Conservation (phyloP, 352 stramenopile species). For the Sclerospora graminicola region DNA sequence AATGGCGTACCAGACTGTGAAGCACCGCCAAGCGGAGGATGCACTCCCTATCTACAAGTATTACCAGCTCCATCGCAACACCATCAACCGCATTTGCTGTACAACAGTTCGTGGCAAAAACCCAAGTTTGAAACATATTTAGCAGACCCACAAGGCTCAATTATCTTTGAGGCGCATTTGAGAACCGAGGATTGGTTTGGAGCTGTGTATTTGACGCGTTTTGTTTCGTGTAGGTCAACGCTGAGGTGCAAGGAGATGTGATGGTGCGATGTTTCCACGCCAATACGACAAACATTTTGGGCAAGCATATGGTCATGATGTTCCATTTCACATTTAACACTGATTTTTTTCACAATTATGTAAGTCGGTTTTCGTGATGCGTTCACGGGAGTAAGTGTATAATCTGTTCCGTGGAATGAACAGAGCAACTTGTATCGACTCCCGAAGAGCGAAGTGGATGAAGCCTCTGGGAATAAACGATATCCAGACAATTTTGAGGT, state of each 20-base stretch:
- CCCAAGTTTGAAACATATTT: conserved; percentile 53
- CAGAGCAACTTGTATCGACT: conserved; percentile 40
- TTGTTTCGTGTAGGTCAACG: conserved; percentile 37
- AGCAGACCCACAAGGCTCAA: conserved; percentile 33
- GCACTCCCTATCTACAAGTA: conserved; percentile 56
- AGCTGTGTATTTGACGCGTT: neutral
- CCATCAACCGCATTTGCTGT: conserved; percentile 39
- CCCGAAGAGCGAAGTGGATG: conserved; percentile 50
- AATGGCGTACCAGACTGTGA: conserved; percentile 76
- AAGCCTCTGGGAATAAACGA: conserved; percentile 34
- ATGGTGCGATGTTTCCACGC: conserved; percentile 67
- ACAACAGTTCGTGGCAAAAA: conserved; percentile 65
- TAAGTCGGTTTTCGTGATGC: conserved; percentile 14
- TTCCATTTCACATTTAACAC: conserved; percentile 84
- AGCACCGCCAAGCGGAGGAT: conserved; percentile 38
- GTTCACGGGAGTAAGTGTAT: too few relatives aligned
- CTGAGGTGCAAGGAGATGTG: conserved; percentile 58
- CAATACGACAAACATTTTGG: conserved; percentile 56
- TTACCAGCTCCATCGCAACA: conserved; percentile 53
- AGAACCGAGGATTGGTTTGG: neutral
- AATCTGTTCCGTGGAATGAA: neutral
- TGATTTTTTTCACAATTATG: conserved; percentile 64
- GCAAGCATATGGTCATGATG: conserved; percentile 76
- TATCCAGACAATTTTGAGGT: conserved; percentile 50
- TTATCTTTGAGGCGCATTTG: conserved; percentile 44